Conservation (phyloP, 768 basidiomycete species). For the Lentinula sp. region DNA sequence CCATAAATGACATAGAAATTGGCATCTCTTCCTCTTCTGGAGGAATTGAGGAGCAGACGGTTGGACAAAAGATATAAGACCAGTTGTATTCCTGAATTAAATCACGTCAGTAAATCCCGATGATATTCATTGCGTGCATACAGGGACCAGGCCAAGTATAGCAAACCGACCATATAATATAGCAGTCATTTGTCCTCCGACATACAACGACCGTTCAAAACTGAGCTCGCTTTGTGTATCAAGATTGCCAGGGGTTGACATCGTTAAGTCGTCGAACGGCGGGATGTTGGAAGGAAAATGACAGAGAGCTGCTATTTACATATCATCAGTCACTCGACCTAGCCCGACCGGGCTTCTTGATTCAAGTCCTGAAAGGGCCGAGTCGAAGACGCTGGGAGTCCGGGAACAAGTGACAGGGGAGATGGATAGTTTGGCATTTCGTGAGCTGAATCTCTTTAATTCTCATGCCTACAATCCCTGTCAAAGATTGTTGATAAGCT, state of each 20-base stretch:
- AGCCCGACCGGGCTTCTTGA: background rate
- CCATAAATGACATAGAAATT: slow-evolving; percentile 12
- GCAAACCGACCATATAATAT: slow-evolving; percentile 16
- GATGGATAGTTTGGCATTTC: background rate
- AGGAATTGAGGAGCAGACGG: background rate
- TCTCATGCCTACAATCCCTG: background rate
- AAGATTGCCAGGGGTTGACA: background rate
- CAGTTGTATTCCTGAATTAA: slow-evolving; percentile 1
- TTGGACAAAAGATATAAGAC: background rate
- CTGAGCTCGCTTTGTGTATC: slow-evolving; percentile 5
- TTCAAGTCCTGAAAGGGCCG: background rate
- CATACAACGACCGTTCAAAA: slow-evolving; percentile 14
- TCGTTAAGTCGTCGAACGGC: background rate
- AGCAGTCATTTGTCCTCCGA: slow-evolving; percentile 16
- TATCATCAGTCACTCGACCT: background rate
- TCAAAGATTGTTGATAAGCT: background rate
- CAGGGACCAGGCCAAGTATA: background rate
- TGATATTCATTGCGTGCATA: background rate
- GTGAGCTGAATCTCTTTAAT: background rate
- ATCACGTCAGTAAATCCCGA: background rate
- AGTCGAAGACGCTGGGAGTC: background rate
- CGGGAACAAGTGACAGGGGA: background rate
- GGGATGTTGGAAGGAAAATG: background rate
- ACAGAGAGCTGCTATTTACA: background rate
- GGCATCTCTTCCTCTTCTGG: background rate